These are phyloP conservation scores for Cystofilobasidium capitatum DNA, from an alignment of 768 basidiomycete genomes.

Conservation along the genomic window DNA sequence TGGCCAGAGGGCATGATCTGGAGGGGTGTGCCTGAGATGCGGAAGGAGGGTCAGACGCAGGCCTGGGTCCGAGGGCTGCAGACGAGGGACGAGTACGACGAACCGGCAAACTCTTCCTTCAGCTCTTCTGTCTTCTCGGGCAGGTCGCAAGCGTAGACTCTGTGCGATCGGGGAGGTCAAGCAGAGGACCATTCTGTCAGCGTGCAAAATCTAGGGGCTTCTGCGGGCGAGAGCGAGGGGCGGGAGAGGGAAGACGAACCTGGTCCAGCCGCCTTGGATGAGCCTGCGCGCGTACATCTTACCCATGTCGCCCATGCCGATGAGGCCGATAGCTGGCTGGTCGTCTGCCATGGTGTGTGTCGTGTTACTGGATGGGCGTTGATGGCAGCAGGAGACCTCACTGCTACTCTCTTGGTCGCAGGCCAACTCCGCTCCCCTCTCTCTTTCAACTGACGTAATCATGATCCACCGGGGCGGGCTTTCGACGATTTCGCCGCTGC, in stretches of 20 bases:
- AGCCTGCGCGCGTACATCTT: slow-evolving; percentile 79
- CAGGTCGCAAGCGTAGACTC: slow-evolving; percentile 81
- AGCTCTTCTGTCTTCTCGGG: slow-evolving; percentile 58
- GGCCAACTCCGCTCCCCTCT: too few species aligned
- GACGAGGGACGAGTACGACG: background rate
- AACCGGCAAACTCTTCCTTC: slow-evolving; percentile 44
- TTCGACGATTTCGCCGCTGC: too few species aligned
- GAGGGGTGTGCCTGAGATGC: slow-evolving; percentile 47
- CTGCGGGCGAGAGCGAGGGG: background rate
- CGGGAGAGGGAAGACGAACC: slow-evolving; percentile 44
- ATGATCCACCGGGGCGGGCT: too few species aligned
- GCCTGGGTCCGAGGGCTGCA: background rate
- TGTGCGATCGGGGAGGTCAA: slow-evolving; percentile 35
- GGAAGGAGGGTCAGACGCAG: slow-evolving; percentile 8
- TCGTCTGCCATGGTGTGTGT: background rate
- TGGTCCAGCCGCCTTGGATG: slow-evolving; percentile 71
- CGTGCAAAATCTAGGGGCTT: background rate
- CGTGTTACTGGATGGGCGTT: background rate
- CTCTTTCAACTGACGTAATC: too few species aligned
- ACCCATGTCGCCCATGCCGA: slow-evolving; percentile 85
- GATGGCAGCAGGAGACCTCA: too few species aligned
- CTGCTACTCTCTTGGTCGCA: too few species aligned
- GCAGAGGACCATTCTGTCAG: background rate
- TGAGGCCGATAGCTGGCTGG: slow-evolving; percentile 57
- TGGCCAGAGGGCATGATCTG: slow-evolving; percentile 70